These are phyloP conservation scores for Aspergillus sp. DNA, from an alignment of 2,329 filamentous ascomycete species.

Conservation along the genomic window DNA sequence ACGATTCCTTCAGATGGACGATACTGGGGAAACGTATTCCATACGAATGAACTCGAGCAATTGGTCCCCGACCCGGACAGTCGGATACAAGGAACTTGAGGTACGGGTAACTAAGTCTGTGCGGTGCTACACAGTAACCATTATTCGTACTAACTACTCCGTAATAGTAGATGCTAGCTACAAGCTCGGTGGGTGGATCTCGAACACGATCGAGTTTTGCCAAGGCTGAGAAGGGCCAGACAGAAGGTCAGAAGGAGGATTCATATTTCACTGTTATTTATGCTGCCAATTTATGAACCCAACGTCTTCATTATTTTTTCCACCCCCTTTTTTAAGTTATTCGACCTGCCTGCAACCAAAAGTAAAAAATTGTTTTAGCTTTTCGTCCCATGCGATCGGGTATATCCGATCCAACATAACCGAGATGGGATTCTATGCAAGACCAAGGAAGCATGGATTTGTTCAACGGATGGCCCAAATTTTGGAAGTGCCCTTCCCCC, in stretches of 20 bases:
- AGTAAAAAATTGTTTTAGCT: background rate
- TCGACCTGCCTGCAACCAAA: background rate
- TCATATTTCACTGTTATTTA: background rate
- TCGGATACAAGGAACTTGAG: too few species aligned
- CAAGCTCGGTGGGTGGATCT: background rate
- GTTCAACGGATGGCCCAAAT: background rate
- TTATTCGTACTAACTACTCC: too few species aligned
- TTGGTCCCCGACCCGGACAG: too few species aligned
- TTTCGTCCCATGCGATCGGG: slow-evolving; percentile 9
- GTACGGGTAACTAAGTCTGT: background rate
- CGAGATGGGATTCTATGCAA: background rate
- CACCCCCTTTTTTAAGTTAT: background rate
- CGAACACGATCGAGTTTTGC: background rate
- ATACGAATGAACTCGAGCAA: background rate
- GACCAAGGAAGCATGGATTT: slow-evolving; percentile 1
- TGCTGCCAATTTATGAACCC: background rate
- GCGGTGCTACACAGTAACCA: background rate
- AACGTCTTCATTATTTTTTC: background rate
- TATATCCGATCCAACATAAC: slow-evolving; percentile 9
- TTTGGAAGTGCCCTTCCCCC: background rate
- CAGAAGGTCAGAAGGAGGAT: background rate
- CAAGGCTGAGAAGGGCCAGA: too few species aligned
- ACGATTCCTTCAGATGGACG: background rate
- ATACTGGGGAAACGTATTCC: background rate
- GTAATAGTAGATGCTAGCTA: background rate